Base-by-base conservation (phyloP, 768 basidiomycete genomes). In the Suillus clintonianus region DNA sequence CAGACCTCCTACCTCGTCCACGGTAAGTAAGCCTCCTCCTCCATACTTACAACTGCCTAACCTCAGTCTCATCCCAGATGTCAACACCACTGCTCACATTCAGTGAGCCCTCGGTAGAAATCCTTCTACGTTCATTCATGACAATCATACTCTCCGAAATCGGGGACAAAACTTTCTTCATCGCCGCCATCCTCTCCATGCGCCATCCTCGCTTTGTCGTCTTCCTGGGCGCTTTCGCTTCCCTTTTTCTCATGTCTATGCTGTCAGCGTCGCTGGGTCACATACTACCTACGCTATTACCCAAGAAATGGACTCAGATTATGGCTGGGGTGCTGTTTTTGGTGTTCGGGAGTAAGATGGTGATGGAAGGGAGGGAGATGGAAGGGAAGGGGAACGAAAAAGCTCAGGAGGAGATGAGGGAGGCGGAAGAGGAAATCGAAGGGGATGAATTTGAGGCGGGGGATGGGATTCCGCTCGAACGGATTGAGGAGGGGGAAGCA, bases 71-170 rank as follows among this genome's bases (percentile, higher is more conserved):
- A 10, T 32, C 5, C 17, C 10, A 53, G 51, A 53, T 53, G 51
- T 53, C 51, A 11, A 53, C 51, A 53, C 17, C 19, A 53, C 17
- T 17, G 30, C 30, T 19, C 30, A 53, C 30, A 27, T 27, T 27
- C 27, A 27, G 27, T 4, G 27, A 32, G 17, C 9, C 30, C 50
- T 51, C 54, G 36, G 50, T 14, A 4, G 22, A 89, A 66, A 91
- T 88, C 11, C 85, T 96, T 65, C 63, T 85, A 6, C 90, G 94
- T 71, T 86, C 94, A 6, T 94, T 95, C 79, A 76, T 84, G 65
- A 95, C 97, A 89, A 98, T 97, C 70, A 90, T 98, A 39, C 82
- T 91, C 73, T 94, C 93, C 3, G 94, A 95, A 81, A 90, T 96
- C 48, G 97, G 97, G 27, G 97, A 99, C 87, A 97, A 98, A 76